Evolutionary conservation across 495 filamentous ascomycete genomes (phyloP), one percentile per base, ranked within the genome.

Genomic region (Aspergillus funiculosus): DNA sequence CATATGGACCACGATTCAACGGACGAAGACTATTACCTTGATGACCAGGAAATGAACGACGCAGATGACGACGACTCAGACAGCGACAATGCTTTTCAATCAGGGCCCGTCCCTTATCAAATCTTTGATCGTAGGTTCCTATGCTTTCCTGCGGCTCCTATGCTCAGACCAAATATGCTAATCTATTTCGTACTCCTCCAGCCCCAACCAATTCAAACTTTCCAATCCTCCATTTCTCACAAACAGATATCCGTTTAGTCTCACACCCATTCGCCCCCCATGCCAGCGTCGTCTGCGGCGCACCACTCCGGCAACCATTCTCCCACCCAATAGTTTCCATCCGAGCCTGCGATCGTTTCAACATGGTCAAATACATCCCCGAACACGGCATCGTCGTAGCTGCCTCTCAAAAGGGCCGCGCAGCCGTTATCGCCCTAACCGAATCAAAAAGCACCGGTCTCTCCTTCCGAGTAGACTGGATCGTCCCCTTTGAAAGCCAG

Each of bases 301-400:
- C 62, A 1, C 72, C 72, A 15, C 70, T 85, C 15, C 63, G 60
- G 30, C 71, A 74, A 47, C 52, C 49, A 8, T 53, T 67, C 34
- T 57, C 55, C n/a, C 62, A 57, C 8, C 65, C 44, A 11, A 58
- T 73, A 10, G 57, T 64, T n/a, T 59, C 63, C 17, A 64, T 69
- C 26, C 31, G 44, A 25, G 51, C 59, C 14, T 74, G 73, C 43
- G 77, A 89, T 55, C 83, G 91, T 4, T 69, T 95, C 19, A 87
- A 85, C 64, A 85, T 91, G 79, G 64, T 83, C 5, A 66, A 80
- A 18, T 78, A 86, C 43, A 78, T 96, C 19, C 86, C 86, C 0
- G 85, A 92, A 46, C 72, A 94, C 13, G 85, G 80, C 5, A 68
- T 96, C 21, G 77, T 94, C 3, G 66, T 90, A 6, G 75, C 82